Conservation (phyloP, 176 grass and related monocot species). For the Olyra latifolia region DNA sequence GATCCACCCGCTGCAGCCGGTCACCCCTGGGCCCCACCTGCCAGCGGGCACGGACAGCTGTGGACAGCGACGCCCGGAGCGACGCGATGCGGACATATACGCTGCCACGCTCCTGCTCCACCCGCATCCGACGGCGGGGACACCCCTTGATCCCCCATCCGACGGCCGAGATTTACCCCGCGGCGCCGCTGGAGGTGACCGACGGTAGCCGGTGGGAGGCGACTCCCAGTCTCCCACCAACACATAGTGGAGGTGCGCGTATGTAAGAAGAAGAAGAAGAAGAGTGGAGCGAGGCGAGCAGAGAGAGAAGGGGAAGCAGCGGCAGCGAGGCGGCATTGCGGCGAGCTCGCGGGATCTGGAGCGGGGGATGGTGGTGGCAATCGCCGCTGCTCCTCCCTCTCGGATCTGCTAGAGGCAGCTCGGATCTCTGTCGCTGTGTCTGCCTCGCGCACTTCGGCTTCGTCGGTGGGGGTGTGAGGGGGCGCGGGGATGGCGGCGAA, state of each 20-base stretch:
- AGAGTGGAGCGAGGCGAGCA: neutral
- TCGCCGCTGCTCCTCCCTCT: neutral
- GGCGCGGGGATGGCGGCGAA: conserved; percentile 58
- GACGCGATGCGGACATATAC: conserved; percentile 10
- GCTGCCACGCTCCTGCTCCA: neutral
- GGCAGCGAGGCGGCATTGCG: conserved; percentile 4
- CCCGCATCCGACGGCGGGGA: neutral
- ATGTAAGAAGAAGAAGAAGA: neutral
- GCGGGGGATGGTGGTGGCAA: conserved; percentile 37
- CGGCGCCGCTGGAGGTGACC: neutral
- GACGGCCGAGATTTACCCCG: neutral
- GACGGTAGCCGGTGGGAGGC: conserved; percentile 34
- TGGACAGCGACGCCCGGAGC: conserved; percentile 2
- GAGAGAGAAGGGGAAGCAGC: neutral
- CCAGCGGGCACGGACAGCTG: conserved; percentile 15
- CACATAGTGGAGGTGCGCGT: conserved; percentile 10
- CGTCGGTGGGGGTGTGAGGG: neutral
- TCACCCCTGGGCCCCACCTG: neutral
- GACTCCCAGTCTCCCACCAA: conserved; percentile 22
- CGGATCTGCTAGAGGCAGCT: conserved; percentile 27
- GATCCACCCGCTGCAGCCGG: conserved; percentile 39
- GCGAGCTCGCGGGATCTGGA: conserved; percentile 20
- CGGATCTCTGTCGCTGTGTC: neutral
- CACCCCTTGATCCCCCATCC: accelerated
- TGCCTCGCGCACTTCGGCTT: neutral